A percentile compares a stretch with the other conserved stretches of the same genome.
phyloP scores from a whole-genome alignment of 2,329 filamentous ascomycete species.

The Dryadomyces quercivorus region DNA sequence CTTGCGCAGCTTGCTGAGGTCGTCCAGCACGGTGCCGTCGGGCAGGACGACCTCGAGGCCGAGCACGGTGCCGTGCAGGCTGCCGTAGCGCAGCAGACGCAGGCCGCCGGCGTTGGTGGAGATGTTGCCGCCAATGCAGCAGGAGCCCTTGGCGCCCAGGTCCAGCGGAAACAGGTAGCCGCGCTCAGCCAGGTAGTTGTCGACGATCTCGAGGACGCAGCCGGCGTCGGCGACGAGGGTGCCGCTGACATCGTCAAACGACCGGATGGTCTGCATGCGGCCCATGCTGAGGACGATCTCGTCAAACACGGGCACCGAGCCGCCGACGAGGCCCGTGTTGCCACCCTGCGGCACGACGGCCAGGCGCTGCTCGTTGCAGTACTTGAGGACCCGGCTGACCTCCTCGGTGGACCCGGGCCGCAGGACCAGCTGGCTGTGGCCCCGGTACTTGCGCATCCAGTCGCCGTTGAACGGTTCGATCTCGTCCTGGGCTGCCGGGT shows the following conservation, averaged over 20 bases:
- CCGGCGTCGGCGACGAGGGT: slow-evolving; percentile 85
- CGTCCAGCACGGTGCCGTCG: slow-evolving; percentile 83
- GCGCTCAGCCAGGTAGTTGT: slow-evolving; percentile 71
- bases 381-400: slow-evolving; percentile 80
- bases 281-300: slow-evolving; percentile 89
- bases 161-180: slow-evolving; percentile 91
- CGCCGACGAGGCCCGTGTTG: slow-evolving; percentile 91
- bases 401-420: slow-evolving; percentile 77
- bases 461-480: slow-evolving; percentile 89
- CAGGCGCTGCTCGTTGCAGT: slow-evolving; percentile 87
- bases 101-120: slow-evolving; percentile 92
- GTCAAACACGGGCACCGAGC: slow-evolving; percentile 93
- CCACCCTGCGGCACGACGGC: slow-evolving; percentile 95
- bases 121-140: slow-evolving; percentile 91
- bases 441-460: slow-evolving; percentile 98
- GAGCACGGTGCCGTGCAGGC: slow-evolving; percentile 82
- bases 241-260: slow-evolving; percentile 87
- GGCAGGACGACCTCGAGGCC: slow-evolving; percentile 89
- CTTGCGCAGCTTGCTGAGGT: slow-evolving; percentile 79
- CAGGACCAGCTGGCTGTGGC: slow-evolving; percentile 75
- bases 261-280: slow-evolving; percentile 82
- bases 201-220: slow-evolving; percentile 78
- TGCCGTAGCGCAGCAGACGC: slow-evolving; percentile 81
- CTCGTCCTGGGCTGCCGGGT: slow-evolving; percentile 59
- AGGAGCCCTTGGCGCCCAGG: slow-evolving; percentile 94